Evolutionary conservation across 2,329 filamentous ascomycete species (phyloP), one percentile per base, ranked within the genome.

Genomic region (Colletotrichum sp.): DNA sequence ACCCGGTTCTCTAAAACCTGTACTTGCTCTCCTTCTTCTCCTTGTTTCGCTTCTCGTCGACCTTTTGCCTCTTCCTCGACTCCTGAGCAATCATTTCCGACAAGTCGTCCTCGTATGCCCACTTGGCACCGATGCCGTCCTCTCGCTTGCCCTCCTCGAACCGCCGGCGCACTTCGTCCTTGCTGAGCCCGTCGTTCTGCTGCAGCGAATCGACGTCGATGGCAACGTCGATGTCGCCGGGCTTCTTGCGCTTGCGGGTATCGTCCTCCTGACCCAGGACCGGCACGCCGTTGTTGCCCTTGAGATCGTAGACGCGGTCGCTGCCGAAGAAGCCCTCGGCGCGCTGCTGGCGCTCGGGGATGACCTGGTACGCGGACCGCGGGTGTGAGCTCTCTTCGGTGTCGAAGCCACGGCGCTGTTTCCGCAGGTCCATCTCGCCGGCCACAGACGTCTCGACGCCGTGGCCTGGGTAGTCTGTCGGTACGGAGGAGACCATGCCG

Each of bases 71-170:
- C 90, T 99, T 99, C 79, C 95, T 91, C 82, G 93, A 95, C 87
- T 99, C 97, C 81, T 95, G 93, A 15, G 95, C 95, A 87, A 99
- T 98, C 95, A 99, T 98, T 81, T 98, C 95, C 81, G 93, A 96
- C 72, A 99, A 86, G 82, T 98, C 96, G 80, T 99, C 96, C 83
- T 98, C 95, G 85, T 90, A 89, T 74, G 92, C 91, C 91, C 93
- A 95, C 80, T 92, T 90, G 26, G 92, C 91, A 44, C 93, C 93
- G 28, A 90, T 84, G 21, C 93, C 92, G 82, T 94, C 94, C 78
- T 93, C 90, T 75, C 87, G 89, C 81, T 85, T 91, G 83, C 88
- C 94, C 89, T 87, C 92, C 75, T 99, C 96, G 81, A 98, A 99
- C 82, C 93, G 91, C 81, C 91, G 92, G 84, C 91, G 91, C 81